A percentile compares a stretch with the other conserved stretches of the same genome.
phyloP scores from a whole-genome alignment of 257 asterid genomes.

The Solanum bulbocastanum region DNA sequence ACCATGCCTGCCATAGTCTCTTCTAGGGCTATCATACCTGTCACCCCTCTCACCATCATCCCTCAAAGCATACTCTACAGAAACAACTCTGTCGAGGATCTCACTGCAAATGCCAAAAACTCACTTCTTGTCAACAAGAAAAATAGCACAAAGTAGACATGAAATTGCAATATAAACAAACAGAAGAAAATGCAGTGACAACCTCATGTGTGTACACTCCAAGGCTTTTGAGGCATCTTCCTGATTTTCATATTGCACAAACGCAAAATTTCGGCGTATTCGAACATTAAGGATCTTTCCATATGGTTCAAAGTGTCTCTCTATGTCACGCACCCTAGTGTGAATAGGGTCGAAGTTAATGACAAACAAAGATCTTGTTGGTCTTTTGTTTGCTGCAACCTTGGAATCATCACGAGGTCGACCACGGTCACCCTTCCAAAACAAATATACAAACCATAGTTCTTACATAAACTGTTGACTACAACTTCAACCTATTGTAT shows the following conservation, averaged over 20 bases:
- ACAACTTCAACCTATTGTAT: neutral
- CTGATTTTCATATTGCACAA: constrained; percentile 85
- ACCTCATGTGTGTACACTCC: constrained; percentile 96
- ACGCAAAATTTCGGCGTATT: constrained; percentile 79
- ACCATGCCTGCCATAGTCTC: constrained; percentile 43
- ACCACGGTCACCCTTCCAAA: constrained; percentile 79
- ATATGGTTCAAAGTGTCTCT: constrained; percentile 80
- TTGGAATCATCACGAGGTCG: constrained; percentile 52
- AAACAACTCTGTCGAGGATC: constrained; percentile 76
- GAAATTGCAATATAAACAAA: neutral
- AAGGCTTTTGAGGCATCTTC: constrained; percentile 89
- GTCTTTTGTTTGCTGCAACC: constrained; percentile 52
- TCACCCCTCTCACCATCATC: constrained; percentile 81
- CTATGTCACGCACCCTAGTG: constrained; percentile 63
- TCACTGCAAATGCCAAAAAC: constrained; percentile 37
- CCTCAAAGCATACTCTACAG: constrained; percentile 90
- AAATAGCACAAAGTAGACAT: neutral
- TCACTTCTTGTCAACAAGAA: neutral
- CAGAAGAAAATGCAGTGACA: neutral
- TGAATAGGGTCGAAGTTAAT: constrained; percentile 82
- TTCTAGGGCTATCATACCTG: constrained; percentile 47
- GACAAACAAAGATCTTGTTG: constrained; percentile 77
- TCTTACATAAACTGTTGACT: neutral
- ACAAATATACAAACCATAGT: neutral
- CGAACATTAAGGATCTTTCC: constrained; percentile 80